These are phyloP conservation scores for Colletotrichum echinochloae DNA, from an alignment of 2,329 filamentous ascomycete genomes.

Conservation along the genomic window DNA sequence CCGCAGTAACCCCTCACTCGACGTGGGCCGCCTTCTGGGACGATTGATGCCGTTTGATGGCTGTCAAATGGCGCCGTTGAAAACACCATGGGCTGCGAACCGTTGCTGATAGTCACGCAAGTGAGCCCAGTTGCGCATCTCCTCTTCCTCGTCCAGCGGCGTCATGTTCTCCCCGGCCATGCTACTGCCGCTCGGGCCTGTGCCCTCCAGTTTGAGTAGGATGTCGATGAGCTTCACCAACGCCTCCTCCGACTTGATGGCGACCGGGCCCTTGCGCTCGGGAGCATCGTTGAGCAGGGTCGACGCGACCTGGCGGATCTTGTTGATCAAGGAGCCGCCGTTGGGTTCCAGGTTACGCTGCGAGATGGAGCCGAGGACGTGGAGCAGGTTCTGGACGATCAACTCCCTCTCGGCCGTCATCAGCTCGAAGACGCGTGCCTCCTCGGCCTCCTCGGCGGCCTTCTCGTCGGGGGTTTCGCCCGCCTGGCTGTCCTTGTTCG, in stretches of 20 bases:
- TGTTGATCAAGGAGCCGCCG: constrained; percentile 76
- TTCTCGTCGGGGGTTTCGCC: constrained; percentile 53
- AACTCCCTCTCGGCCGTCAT: constrained; percentile 82
- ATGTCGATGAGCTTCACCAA: constrained; percentile 80
- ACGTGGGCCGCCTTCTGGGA: neutral
- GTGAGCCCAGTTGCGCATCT: constrained; percentile 82
- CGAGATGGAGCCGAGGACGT: constrained; percentile 80
- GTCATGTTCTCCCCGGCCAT: constrained; percentile 55
- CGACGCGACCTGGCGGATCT: constrained; percentile 86
- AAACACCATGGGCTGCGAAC: constrained; percentile 75
- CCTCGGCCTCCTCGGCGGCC: constrained; percentile 56
- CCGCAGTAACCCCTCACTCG: neutral
- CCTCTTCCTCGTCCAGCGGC: constrained; percentile 77
- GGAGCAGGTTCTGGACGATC: constrained; percentile 84
- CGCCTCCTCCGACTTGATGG: constrained; percentile 74
- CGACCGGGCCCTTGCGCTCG: constrained; percentile 64
- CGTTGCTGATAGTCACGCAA: constrained; percentile 81
- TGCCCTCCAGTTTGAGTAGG: constrained; percentile 78
- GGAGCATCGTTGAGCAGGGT: constrained; percentile 75
- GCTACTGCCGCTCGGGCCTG: constrained; percentile 52
- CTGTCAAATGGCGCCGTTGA: constrained; percentile 47
- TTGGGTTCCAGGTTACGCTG: constrained; percentile 88
- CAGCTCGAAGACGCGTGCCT: constrained; percentile 66
- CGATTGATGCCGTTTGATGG: neutral
- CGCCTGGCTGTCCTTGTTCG: constrained; percentile 51